These are phyloP conservation scores for Anacardium occidentale DNA, from an alignment of 345 rosid genomes.

Conservation along the genomic window DNA sequence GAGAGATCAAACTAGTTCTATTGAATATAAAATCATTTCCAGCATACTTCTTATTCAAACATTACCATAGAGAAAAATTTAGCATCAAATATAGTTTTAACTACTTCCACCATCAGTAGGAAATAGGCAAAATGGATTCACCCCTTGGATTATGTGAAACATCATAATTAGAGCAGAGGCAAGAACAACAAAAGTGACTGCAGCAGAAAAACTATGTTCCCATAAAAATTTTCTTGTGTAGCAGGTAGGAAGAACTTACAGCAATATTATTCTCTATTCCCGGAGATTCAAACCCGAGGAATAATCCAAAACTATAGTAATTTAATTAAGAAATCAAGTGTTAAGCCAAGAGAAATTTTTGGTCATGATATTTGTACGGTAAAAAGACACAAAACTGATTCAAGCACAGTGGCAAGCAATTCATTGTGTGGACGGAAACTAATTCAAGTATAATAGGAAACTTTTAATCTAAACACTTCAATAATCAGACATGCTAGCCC, in stretches of 20 bases:
- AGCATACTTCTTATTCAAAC: not conserved
- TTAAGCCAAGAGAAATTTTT: too few relatives aligned
- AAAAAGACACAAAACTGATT: not conserved
- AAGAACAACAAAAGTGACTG: not conserved
- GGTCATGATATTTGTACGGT: not conserved
- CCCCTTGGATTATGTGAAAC: too few relatives aligned
- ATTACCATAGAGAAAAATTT: not conserved
- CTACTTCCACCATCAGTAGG: not conserved
- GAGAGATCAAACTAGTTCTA: not conserved
- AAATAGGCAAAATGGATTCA: too few relatives aligned
- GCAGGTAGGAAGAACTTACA: not conserved
- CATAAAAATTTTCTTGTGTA: not conserved
- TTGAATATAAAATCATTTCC: not conserved
- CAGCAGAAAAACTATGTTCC: not conserved
- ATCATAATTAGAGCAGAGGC: not conserved
- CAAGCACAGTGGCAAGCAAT: too few relatives aligned
- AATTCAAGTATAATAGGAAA: too few relatives aligned
- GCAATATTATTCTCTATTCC: not conserved
- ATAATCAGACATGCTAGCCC: too few relatives aligned
- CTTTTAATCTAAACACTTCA: too few relatives aligned
- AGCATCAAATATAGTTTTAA: not conserved
- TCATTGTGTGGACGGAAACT: too few relatives aligned
- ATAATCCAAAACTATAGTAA: not conserved
- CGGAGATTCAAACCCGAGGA: not conserved
- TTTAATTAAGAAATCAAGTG: too few relatives aligned